Evolutionary conservation across 2,329 filamentous ascomycete genomes (phyloP).

Genomic region (Pyricularia sp.): DNA sequence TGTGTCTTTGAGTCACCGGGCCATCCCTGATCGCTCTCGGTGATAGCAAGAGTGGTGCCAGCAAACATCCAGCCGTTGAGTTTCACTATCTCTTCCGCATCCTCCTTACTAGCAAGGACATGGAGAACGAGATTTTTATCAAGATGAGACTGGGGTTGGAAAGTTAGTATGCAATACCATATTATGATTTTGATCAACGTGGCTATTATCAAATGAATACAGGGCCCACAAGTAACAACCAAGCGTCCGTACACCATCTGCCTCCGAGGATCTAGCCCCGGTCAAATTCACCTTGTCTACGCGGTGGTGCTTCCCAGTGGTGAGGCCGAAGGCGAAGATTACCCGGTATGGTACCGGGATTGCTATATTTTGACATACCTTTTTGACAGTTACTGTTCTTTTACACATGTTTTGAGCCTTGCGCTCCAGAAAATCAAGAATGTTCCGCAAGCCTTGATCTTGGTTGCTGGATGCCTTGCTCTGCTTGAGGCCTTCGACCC

Average conservation of each 20-base stretch:
- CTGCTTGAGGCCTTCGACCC: conserved; percentile 52
- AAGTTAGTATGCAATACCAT: conserved; percentile 48
- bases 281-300: background rate
- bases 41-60: conserved; percentile 48
- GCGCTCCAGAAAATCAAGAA: conserved; percentile 61
- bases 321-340: background rate
- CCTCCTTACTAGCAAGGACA: conserved; percentile 55
- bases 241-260: background rate
- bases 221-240: background rate
- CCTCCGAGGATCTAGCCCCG: background rate
- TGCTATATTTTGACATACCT: conserved; percentile 51
- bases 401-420: conserved; percentile 51
- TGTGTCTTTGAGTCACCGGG: conserved; percentile 23
- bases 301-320: background rate
- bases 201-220: background rate
- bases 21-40: conserved; percentile 31
- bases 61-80: conserved; percentile 63
- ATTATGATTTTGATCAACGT: conserved; percentile 18
- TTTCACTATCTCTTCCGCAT: conserved; percentile 55
- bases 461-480: conserved; percentile 60
- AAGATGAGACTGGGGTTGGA: conserved; percentile 53
- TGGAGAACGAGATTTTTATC: conserved; percentile 58
- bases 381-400: conserved; percentile 56
- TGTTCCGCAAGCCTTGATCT: conserved; percentile 56
- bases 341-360: background rate